A percentile compares a stretch with the other conserved stretches of the same genome.
These are phyloP conservation scores for Pseudomonodictys pantanalensis DNA, from an alignment of 495 filamentous ascomycete genomes.

Conservation along the genomic window DNA sequence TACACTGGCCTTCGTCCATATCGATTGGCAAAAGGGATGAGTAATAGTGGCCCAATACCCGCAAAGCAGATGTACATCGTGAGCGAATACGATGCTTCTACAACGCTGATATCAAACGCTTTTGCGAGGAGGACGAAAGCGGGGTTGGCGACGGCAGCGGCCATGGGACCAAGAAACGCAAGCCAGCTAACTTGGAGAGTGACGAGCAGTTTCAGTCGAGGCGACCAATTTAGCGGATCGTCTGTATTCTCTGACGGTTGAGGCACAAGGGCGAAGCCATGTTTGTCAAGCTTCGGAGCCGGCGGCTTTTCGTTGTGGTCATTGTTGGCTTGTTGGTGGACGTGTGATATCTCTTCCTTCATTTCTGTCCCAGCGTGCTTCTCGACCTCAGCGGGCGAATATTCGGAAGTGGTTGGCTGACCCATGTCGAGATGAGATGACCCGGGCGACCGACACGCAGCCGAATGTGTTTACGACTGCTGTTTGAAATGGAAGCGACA, in stretches of 20 bases:
- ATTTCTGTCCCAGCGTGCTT: no score
- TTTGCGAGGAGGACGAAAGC: conserved; percentile 35
- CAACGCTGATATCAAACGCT: conserved; percentile 33
- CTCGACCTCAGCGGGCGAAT: no score
- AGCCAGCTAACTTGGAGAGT: conserved; percentile 30
- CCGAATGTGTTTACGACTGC: no score
- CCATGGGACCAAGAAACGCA: conserved; percentile 34
- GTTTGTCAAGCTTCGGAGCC: conserved; percentile 28
- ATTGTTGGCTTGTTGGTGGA: no score
- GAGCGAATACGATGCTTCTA: conserved; percentile 31
- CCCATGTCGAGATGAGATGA: no score
- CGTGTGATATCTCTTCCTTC: no score
- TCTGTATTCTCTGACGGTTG: conserved; percentile 24
- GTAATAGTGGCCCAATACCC: conserved; percentile 39
- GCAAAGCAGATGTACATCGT: conserved; percentile 31
- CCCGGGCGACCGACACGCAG: no score
- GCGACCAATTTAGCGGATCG: conserved; percentile 17
- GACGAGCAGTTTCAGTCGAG: background rate
- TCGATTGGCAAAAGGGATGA: conserved; percentile 36
- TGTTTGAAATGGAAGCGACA: no score
- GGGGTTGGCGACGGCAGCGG: conserved; percentile 33
- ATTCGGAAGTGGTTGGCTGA: no score
- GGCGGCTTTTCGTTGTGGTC: no score
- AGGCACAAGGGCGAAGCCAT: conserved; percentile 27
- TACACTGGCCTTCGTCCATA: conserved; percentile 43